Evolutionary conservation across 768 basidiomycete genomes (phyloP), one percentile per base, ranked within the genome.

Genomic region (Pulveroboletus sp.): DNA sequence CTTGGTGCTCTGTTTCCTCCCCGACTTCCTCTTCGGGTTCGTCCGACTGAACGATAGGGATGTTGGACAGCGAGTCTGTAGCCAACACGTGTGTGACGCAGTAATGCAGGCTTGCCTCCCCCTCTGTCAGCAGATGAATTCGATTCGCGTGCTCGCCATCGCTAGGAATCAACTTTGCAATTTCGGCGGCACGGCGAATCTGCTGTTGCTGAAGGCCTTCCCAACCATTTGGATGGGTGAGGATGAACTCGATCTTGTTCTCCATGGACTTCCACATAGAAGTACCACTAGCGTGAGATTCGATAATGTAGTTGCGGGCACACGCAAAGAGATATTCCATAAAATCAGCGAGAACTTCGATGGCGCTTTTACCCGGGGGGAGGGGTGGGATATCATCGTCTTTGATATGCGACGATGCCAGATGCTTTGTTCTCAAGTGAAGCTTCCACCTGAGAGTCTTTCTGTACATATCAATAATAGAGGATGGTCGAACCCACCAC

Each of bases 181-280:
- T 47, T 29, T 52, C 51, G 3, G 56, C 62, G 2, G 65, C 65
- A 81, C 66, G 38, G 78, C 80, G 47, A 50, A 62, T 63, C 17
- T 66, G 55, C n/a, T 57, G 51, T 25, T 68, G 68, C 2, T 67
- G 68, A 4, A 37, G 24, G 12, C 55, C 63, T 25, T 67, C 67
- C 66, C 66, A 67, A 31, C 67, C 66, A 27, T 67, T 67, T 19
- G 66, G 66, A 50, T 65, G 63, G 1, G 62, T 59, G 8, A 66
- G 47, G 3, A 67, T 49, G 27, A 63, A 61, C 16, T 62, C 59
- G 13, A 57, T 59, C 9, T 40, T 51, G 17, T 45, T 47, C 40
- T 57, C 45, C 10, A 68, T 10, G 1, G 63, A 58, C n/a, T 14
- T 43, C 65, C 65, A 66, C 42, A 67, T 40, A 0, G 33, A 41